Base-by-base conservation (phyloP, 345 rosid species). In the Arabis alpina region DNA sequence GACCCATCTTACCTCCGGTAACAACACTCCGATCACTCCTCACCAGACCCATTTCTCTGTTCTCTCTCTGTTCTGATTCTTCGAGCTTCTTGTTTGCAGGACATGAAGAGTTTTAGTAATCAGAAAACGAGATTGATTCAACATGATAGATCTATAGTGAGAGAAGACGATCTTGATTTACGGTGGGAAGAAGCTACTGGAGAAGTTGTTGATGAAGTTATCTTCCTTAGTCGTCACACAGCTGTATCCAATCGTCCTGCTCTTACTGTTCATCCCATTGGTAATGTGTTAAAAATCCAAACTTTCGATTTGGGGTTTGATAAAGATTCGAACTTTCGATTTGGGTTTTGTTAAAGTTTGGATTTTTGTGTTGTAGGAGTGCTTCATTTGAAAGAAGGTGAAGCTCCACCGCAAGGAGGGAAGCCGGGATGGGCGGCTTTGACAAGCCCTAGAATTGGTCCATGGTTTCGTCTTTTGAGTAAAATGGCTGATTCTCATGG, bases 171-270 rank as follows among this genome's bases (percentile, higher is more conserved):
- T 77, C 82, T 93, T 43, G 98, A 93, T 66, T 47, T 48, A 42
- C 88, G 97, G 45, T 93, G 98, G 98, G 86, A 87, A 71, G 88
- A 85, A 32, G 92, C 84, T 24, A 86, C 92, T 14, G 88, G 92
- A 16, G 98, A 93, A 78, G 78, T 27, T 25, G 91, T 93, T 14
- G 85, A 87, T 30, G 97, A 93, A 62, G 84, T 93, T 32, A 85
- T 93, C 72, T 91, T 93, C 83, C 80, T 93, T 69, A 91, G 98
- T 81, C 87, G 82, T 71, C 98, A 91, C 82, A 86, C 94, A 23
- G 98, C 98, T 56, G 97, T 81, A 13, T 91, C 97, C 3, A 88
- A 86, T 57, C 92, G 98, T 6, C 97, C 98, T 1, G 94, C 98
- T 24, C 82, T 91, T 6, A 93, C 98, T 14, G 61, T 93, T 71